Base-by-base conservation (phyloP, 1,139 yeast species). In the Geotrichum macrosporum region DNA sequence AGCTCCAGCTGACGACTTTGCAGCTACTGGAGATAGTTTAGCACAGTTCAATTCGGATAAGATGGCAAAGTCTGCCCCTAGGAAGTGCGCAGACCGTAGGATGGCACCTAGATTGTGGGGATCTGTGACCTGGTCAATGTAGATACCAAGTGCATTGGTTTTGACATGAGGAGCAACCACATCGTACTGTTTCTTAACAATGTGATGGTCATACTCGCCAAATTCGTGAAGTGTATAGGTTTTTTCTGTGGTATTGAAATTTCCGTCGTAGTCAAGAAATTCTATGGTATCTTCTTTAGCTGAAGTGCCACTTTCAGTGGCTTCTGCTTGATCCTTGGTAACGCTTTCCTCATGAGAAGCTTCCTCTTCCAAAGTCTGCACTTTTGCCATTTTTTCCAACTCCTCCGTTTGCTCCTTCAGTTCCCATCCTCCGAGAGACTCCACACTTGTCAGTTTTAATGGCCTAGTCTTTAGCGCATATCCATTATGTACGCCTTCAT, bases 91-190 rank as follows among this genome's bases (percentile, higher is more conserved):
- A 1, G 89, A 77, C 59, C 97, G 71, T 27, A 87, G 66, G 41
- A 89, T 80, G 29, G 94, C 94, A 1, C 97, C 97, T 57, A 86
- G 72, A 61, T 89, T 89, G 62, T 86, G 95, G 0, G 96, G 94
- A 61, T 89, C 96, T 4, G 88, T 80, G 44, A 89, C 74, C 52
- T 85, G 89, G 64, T 88, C 96, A 36, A 88, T 66, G 57, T 76
- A 86, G 3, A 88, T 57, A 0, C 92, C 96, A 15, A 88, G 59
- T 0, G 96, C 95, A 56, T 69, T 71, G 32, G 64, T 65, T 38
- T 66, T 64, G 24, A 54, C 55, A 3, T 60, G 54, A 35, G 57
- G 49, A 15, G 48, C 34, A n/a, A 35, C 35, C 34, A 44, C 50
- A 10, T 15, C 19, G 19, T 36, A 35, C 12, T 8, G 12, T 16